Evolutionary conservation across 352 stramenopile species (phyloP).

Genomic region (Globisporangium ultimum): DNA sequence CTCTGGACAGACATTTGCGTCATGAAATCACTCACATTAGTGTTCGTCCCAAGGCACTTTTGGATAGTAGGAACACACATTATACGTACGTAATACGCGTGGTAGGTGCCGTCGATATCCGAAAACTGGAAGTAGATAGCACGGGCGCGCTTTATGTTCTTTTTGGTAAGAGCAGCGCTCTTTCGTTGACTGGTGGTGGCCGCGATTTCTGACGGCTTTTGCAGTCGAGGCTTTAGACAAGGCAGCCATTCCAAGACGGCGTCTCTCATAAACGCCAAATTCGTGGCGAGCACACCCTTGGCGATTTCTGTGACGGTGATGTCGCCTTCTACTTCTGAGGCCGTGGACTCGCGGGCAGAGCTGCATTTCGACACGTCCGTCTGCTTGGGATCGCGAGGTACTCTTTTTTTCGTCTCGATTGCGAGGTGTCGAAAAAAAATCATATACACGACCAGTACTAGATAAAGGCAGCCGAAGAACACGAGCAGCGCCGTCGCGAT

Average conservation of each 20-base stretch:
- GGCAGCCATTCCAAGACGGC: neutral
- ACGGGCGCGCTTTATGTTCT: conserved; percentile 9
- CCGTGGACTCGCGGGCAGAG: neutral
- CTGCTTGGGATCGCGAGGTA: neutral
- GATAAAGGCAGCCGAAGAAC: conserved; percentile 10
- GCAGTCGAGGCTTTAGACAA: neutral
- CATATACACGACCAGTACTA: conserved; percentile 12
- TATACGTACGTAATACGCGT: conserved; percentile 19
- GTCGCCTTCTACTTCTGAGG: conserved; percentile 7
- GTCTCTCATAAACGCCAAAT: conserved; percentile 6
- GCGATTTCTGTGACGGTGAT: conserved; percentile 16
- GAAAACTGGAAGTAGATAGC: conserved; percentile 17
- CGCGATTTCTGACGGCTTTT: neutral
- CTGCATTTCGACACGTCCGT: neutral
- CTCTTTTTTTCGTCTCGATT: conserved; percentile 10
- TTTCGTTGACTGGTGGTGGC: neutral
- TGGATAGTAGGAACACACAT: neutral
- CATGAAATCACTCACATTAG: neutral
- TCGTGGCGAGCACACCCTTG: conserved; percentile 11
- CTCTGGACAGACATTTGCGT: conserved; percentile 16
- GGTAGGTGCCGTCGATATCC: conserved; percentile 16
- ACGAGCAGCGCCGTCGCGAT: conserved; percentile 10
- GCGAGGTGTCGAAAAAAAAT: conserved; percentile 16
- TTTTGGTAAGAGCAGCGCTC: neutral
- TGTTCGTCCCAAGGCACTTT: neutral